Conservation (phyloP, 2,329 filamentous ascomycete genomes). For the Bipolaris cookei region DNA sequence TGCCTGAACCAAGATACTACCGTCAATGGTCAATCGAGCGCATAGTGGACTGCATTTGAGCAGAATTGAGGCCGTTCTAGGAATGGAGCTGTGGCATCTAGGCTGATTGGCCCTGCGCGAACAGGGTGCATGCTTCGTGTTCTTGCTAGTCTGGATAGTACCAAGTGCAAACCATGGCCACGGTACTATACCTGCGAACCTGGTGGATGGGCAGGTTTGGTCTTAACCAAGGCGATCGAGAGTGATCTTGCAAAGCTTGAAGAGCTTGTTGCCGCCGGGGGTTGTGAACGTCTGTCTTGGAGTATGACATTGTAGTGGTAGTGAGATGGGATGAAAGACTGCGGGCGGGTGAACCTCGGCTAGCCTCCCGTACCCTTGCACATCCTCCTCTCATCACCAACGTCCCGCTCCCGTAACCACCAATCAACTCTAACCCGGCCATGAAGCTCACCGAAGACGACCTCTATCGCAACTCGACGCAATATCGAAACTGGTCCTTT, state of each 20-base stretch:
- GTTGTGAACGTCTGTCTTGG: too few species aligned
- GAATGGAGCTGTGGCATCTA: not conserved
- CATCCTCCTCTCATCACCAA: slow-evolving; percentile 6
- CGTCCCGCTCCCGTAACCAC: slow-evolving; percentile 13
- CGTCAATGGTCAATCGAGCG: not conserved
- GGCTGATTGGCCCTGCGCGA: slow-evolving; percentile 8
- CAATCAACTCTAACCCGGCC: slow-evolving; percentile 14
- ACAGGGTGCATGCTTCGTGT: slow-evolving; percentile 7
- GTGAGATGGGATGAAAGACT: not conserved
- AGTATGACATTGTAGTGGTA: not conserved
- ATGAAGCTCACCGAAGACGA: slow-evolving; percentile 80
- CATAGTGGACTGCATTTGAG: slow-evolving; percentile 3
- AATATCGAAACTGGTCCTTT: slow-evolving; percentile 93
- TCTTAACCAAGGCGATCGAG: not conserved
- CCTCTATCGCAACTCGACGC: slow-evolving; percentile 85
- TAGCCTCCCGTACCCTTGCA: slow-evolving; percentile 16
- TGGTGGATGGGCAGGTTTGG: slow-evolving; percentile 1
- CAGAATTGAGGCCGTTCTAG: slow-evolving; percentile 20
- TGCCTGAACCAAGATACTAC: not conserved
- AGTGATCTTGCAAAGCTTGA: not conserved
- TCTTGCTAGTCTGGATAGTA: slow-evolving; percentile 3
- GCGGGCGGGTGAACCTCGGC: slow-evolving; percentile 18
- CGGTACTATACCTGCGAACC: slow-evolving; percentile 8
- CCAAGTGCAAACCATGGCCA: not conserved
- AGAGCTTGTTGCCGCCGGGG: not conserved